Percentiles rank a stretch among this genome's conserved stretches.
phyloP scores from a whole-genome alignment of 176 grass and related monocot species.

The Elaeis guineensis region DNA sequence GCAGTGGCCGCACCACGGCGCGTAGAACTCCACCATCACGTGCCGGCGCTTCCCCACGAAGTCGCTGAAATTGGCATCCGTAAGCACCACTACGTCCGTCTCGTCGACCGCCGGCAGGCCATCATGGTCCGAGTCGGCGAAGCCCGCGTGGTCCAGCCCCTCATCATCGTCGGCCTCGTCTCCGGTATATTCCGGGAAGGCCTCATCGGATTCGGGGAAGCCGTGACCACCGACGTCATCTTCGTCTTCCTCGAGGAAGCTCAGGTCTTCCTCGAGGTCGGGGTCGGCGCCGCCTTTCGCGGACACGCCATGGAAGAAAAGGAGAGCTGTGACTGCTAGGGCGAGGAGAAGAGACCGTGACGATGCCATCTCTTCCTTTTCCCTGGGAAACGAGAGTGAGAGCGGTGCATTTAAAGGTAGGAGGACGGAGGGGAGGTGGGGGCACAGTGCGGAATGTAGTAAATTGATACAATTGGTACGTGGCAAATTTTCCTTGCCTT shows the following conservation, averaged over 20 bases:
- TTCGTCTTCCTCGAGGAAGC: constrained; percentile 26
- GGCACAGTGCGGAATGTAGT: no score
- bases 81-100: constrained; percentile 53
- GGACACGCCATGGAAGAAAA: constrained; percentile 15
- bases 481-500: no score
- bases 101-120: constrained; percentile 39
- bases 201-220: background rate
- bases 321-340: background rate
- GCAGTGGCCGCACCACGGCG: constrained; percentile 92
- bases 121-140: background rate
- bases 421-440: no score
- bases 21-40: constrained; percentile 97
- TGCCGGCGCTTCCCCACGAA: constrained; percentile 43
- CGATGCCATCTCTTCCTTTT: no score
- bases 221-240: constrained; percentile 3
- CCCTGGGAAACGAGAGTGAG: no score
- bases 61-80: constrained; percentile 65
- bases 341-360: constrained; percentile 1
- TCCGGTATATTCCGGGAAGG: background rate
- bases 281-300: constrained; percentile 22
- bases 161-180: constrained; percentile 19
- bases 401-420: no score
- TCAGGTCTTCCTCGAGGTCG: constrained; percentile 12
- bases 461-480: no score
- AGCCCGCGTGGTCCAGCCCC: background rate